A percentile compares a stretch with the other conserved stretches of the same genome.
Conservation (phyloP, 2,329 filamentous ascomycete genomes). For the Teratosphaeria gauchensis region DNA sequence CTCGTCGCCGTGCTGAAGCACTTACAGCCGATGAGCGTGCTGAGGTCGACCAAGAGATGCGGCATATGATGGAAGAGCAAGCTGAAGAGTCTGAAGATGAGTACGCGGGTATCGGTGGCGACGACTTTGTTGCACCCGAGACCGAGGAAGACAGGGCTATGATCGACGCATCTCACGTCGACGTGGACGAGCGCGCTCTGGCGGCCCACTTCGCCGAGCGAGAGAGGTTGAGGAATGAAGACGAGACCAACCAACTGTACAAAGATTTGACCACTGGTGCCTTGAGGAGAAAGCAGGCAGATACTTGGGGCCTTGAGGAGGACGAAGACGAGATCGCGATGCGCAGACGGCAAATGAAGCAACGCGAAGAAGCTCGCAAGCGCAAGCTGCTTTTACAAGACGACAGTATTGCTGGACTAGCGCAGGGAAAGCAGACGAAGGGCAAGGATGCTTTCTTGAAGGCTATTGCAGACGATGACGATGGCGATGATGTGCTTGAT, state of each 20-base stretch:
- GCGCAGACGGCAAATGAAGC: slow-evolving; percentile 67
- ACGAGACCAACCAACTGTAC: slow-evolving; percentile 81
- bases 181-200: slow-evolving; percentile 69
- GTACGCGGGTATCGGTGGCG: slow-evolving; percentile 88
- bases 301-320: slow-evolving; percentile 57
- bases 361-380: slow-evolving; percentile 83
- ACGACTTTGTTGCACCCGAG: slow-evolving; percentile 68
- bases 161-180: slow-evolving; percentile 72
- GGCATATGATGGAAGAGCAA: slow-evolving; percentile 85
- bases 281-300: slow-evolving; percentile 71
- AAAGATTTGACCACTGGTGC: slow-evolving; percentile 85
- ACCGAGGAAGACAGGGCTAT: slow-evolving; percentile 71
- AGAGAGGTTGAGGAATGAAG: slow-evolving; percentile 71
- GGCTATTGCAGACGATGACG: slow-evolving; percentile 66
- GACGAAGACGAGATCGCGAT: slow-evolving; percentile 79
- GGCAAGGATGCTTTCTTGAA: slow-evolving; percentile 75
- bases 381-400: slow-evolving; percentile 79
- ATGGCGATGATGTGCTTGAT: slow-evolving; percentile 49
- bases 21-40: slow-evolving; percentile 27
- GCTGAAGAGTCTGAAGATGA: slow-evolving; percentile 97
- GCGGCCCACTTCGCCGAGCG: slow-evolving; percentile 81
- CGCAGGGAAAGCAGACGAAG: slow-evolving; percentile 44
- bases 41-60: slow-evolving; percentile 64
- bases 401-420: slow-evolving; percentile 79
- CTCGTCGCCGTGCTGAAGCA: slow-evolving; percentile 50